A percentile compares a stretch with the other conserved stretches of the same genome.
Evolutionary conservation across 495 filamentous ascomycete genomes (phyloP).

Genomic region (Clohesyomyces aquaticus): DNA sequence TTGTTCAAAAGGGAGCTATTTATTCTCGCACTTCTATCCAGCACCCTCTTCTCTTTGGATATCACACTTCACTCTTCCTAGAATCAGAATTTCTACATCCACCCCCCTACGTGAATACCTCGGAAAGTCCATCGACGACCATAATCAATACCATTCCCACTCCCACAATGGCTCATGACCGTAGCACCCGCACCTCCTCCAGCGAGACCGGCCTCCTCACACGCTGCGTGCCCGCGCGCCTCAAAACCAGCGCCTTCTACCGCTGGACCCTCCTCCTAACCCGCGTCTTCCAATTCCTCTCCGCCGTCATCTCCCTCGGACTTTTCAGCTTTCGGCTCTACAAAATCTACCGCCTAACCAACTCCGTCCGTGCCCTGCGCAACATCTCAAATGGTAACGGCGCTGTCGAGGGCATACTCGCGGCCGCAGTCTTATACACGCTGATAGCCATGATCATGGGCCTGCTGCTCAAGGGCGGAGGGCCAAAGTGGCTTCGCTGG

Average conservation of each 20-base stretch:
- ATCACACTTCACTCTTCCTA: no score
- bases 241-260: slow-evolving; percentile 41
- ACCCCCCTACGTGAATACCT: no score
- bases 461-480: slow-evolving; percentile 25
- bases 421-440: slow-evolving; percentile 46
- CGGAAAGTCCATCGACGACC: no score
- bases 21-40: no score
- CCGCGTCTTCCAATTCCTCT: slow-evolving; percentile 48
- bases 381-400: slow-evolving; percentile 37
- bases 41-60: no score
- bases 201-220: slow-evolving; percentile 39
- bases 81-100: no score
- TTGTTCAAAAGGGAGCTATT: no score
- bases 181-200: not conserved
- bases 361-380: slow-evolving; percentile 21
- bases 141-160: no score
- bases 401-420: slow-evolving; percentile 48
- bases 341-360: slow-evolving; percentile 46
- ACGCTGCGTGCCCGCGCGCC: slow-evolving; percentile 40
- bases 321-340: slow-evolving; percentile 46
- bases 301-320: slow-evolving; percentile 46
- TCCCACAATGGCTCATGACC: no score
- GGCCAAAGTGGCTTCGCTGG: slow-evolving; percentile 39
- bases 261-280: slow-evolving; percentile 37
- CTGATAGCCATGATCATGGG: slow-evolving; percentile 38